Evolutionary conservation across 495 filamentous ascomycete genomes (phyloP).

Genomic region (Penicillium canariense): DNA sequence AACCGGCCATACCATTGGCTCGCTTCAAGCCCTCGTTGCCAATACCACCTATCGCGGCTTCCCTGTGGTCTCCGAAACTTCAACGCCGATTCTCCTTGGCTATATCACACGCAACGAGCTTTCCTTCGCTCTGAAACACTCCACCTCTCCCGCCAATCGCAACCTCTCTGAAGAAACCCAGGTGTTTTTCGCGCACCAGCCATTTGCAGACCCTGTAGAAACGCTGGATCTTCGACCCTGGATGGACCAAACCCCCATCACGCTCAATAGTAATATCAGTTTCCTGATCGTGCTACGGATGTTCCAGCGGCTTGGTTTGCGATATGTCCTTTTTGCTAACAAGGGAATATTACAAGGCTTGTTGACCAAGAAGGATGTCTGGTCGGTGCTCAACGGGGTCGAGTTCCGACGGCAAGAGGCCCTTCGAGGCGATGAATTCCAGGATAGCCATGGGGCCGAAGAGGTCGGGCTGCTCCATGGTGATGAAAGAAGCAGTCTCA

Average conservation of each 20-base stretch:
- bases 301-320: conserved; percentile 88
- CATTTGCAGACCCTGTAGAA: conserved; percentile 71
- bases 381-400: conserved; percentile 82
- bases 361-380: conserved; percentile 98
- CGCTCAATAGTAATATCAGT: conserved; percentile 68
- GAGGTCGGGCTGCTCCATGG: conserved; percentile 50
- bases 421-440: conserved; percentile 33
- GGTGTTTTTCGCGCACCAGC: conserved; percentile 79
- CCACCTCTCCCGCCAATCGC: conserved; percentile 42
- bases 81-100: conserved; percentile 69
- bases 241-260: conserved; percentile 98
- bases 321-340: conserved; percentile 86
- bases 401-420: conserved; percentile 54
- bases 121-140: conserved; percentile 66
- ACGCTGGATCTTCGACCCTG: conserved; percentile 87
- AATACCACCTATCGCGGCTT: conserved; percentile 85
- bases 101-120: conserved; percentile 95
- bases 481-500: conserved; percentile 40
- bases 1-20: conserved; percentile 77
- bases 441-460: conserved; percentile 44
- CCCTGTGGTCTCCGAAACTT: conserved; percentile 77
- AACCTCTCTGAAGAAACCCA: conserved; percentile 68
- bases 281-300: conserved; percentile 81
- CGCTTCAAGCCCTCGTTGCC: conserved; percentile 64
- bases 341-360: conserved; percentile 79